Conservation (phyloP, 768 basidiomycete genomes). For the Lyophyllum decastes region DNA sequence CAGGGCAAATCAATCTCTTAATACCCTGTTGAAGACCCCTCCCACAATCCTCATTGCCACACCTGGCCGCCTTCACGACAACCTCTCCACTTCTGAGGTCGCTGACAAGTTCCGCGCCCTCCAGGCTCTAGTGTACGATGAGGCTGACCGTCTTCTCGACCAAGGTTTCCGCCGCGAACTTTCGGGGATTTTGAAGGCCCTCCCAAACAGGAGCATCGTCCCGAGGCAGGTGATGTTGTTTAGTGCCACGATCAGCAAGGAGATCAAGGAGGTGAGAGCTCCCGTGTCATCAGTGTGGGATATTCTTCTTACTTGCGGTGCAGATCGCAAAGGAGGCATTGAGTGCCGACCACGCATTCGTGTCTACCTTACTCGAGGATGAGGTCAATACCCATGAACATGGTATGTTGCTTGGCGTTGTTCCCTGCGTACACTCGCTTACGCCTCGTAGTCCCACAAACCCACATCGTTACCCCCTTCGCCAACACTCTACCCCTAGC, state of each 20-base stretch:
- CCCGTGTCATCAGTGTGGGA: neutral
- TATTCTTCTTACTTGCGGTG: neutral
- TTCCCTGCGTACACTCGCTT: neutral
- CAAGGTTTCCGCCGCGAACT: slow-evolving; percentile 71
- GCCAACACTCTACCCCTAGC: slow-evolving; percentile 41
- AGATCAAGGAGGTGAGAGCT: slow-evolving; percentile 51
- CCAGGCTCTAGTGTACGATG: slow-evolving; percentile 61
- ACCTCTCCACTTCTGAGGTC: slow-evolving; percentile 43
- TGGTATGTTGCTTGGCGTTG: slow-evolving; percentile 31
- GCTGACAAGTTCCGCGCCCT: slow-evolving; percentile 32
- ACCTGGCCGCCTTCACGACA: slow-evolving; percentile 75
- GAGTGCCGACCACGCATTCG: slow-evolving; percentile 40
- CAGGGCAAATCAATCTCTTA: slow-evolving; percentile 5
- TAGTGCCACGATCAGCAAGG: slow-evolving; percentile 75
- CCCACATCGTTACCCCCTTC: slow-evolving; percentile 42
- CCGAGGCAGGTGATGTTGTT: slow-evolving; percentile 70
- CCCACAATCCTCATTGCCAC: slow-evolving; percentile 70
- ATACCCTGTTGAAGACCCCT: slow-evolving; percentile 25
- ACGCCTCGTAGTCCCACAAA: slow-evolving; percentile 43
- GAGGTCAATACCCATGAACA: slow-evolving; percentile 65
- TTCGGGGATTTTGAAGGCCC: slow-evolving; percentile 55
- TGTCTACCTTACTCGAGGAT: slow-evolving; percentile 58
- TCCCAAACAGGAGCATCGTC: slow-evolving; percentile 46
- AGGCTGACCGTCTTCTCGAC: slow-evolving; percentile 75
- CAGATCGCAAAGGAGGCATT: slow-evolving; percentile 24